phyloP scores from a whole-genome alignment of 768 basidiomycete species.

The Daedaleopsis sinensis region DNA sequence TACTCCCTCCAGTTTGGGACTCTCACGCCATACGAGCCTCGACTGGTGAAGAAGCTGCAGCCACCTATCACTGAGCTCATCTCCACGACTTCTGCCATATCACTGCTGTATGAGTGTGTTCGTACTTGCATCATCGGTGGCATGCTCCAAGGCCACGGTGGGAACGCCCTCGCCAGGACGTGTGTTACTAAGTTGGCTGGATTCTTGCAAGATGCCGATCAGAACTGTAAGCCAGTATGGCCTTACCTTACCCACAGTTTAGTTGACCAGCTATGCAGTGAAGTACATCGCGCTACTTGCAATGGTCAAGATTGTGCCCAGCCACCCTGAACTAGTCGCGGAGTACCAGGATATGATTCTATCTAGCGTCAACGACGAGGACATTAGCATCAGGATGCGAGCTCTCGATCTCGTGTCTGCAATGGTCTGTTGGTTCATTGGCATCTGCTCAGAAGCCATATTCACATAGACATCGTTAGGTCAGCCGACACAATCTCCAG shows the following conservation, averaged over 20 bases:
- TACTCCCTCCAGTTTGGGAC: constrained; percentile 75
- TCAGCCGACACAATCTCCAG: constrained; percentile 81
- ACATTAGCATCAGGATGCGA: constrained; percentile 95
- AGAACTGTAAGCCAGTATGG: constrained; percentile 72
- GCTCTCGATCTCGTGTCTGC: constrained; percentile 92
- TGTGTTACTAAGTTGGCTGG: constrained; percentile 94
- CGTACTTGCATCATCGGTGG: constrained; percentile 97
- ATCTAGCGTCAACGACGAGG: constrained; percentile 86
- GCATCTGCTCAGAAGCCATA: background rate
- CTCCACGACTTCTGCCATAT: constrained; percentile 93
- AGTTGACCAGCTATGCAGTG: constrained; percentile 53
- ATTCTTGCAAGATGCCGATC: constrained; percentile 91
- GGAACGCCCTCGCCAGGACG: constrained; percentile 76
- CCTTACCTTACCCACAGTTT: background rate
- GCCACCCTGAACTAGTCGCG: constrained; percentile 86
- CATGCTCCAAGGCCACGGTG: constrained; percentile 83
- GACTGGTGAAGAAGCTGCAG: constrained; percentile 92
- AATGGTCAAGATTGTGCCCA: constrained; percentile 93
- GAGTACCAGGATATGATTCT: constrained; percentile 93
- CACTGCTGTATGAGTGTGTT: constrained; percentile 96
- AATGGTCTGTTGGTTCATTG: constrained; percentile 60
- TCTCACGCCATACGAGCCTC: constrained; percentile 88
- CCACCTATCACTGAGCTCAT: constrained; percentile 95
- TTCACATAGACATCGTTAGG: constrained; percentile 47
- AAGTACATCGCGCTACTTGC: constrained; percentile 97